Evolutionary conservation across 768 basidiomycete genomes (phyloP).

Genomic region (Mycena rosella): DNA sequence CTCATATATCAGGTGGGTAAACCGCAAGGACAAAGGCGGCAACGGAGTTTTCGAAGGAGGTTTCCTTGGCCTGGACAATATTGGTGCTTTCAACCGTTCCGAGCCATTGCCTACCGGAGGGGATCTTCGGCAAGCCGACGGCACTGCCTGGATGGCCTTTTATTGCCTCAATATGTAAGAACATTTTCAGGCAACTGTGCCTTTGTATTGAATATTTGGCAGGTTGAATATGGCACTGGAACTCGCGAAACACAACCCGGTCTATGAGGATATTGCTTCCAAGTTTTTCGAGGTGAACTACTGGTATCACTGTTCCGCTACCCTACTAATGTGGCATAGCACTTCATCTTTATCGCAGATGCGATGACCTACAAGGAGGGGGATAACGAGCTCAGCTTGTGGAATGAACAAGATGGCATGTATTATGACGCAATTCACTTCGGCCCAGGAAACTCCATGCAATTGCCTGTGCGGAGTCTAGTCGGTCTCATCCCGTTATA

Average conservation of each 20-base stretch:
- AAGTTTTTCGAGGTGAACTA: constrained; percentile 89
- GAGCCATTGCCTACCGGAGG: constrained; percentile 98
- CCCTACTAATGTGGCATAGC: constrained; percentile 58
- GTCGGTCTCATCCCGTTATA: constrained; percentile 99
- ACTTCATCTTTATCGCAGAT: constrained; percentile 98
- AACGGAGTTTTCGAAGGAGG: constrained; percentile 99
- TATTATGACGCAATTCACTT: constrained; percentile 98
- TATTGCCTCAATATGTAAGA: constrained; percentile 93
- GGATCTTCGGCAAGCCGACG: constrained; percentile 94
- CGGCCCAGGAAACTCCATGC: constrained; percentile 84
- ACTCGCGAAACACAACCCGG: constrained; percentile 95
- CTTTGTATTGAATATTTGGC: constrained; percentile 19
- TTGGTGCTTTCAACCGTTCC: constrained; percentile 97
- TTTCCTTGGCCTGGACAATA: constrained; percentile 98
- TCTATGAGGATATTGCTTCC: constrained; percentile 99
- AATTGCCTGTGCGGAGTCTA: constrained; percentile 92
- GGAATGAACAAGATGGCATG: constrained; percentile 98
- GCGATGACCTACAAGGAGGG: constrained; percentile 95
- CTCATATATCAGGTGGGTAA: constrained; percentile 87
- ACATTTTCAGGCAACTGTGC: background rate
- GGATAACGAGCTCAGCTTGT: constrained; percentile 85
- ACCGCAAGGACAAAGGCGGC: constrained; percentile 95
- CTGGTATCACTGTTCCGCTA: constrained; percentile 18
- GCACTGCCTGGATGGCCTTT: constrained; percentile 99
- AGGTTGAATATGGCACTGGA: constrained; percentile 98